Base-by-base conservation (phyloP, 1,139 yeast genomes). In the Geotrichum restrictum region DNA sequence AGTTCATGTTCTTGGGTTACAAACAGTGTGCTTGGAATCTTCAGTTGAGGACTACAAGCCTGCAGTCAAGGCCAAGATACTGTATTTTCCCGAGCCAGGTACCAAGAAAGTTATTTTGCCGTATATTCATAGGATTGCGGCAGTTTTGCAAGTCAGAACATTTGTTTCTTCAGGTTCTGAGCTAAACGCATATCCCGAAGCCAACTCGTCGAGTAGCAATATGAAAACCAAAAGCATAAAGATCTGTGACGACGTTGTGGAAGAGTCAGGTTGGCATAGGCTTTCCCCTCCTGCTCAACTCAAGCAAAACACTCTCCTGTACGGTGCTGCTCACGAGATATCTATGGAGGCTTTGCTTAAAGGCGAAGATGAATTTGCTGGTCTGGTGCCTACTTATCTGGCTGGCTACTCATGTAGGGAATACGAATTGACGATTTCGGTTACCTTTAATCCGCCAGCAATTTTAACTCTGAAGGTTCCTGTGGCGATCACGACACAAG, bases 1-100 rank as follows among this genome's bases (percentile, higher is more conserved):
- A 22, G 19, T 53, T 21, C 56, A 53, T 16, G 45, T 53, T 4
- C 24, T 53, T 29, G 56, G 56, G 3, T 31, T 53, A 10, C 56
- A 53, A 24, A 46, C 32, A 36, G 14, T 37, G 21, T 24, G 44
- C 3, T 29, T 46, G 16, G 27, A 33, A 10, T 24, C 42, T 1
- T 22, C 27, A 3, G 38, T 29, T 2, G 24, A 42, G 8, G 36
- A 39, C n/a, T 14, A n/a, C 10, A 24, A 38, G n/a, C 27, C 38
- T 7, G 13, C 14, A 2, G 38, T 53, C 19, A 32, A 38, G 21
- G 29, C 49, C 10, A 44, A 49, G 33, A 41, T 49, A 21, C 29
- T 53, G 19, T 53, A 44, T 42, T 53, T 53, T 44, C 56, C 56
- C 3, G 53, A 49, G 21, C 52, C 52, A 1, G 22, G 16, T 1